phyloP scores from a whole-genome alignment of 148 eudicot genomes.

The Persicaria maculosa region DNA sequence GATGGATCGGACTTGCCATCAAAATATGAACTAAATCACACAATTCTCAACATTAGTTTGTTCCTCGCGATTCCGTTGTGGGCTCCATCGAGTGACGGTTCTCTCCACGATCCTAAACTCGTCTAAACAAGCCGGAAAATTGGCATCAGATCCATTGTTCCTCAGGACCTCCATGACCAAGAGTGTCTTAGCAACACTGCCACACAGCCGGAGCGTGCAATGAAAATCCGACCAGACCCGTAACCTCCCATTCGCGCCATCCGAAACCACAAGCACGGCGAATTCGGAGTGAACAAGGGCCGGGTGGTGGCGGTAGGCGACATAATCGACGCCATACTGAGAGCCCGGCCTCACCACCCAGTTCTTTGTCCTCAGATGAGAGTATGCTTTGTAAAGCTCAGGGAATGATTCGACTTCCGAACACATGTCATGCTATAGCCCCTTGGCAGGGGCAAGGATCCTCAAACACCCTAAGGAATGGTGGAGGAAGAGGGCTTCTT shows the following conservation, averaged over 20 bases:
- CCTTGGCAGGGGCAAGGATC: slow-evolving; percentile 22
- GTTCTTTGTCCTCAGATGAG: slow-evolving; percentile 54
- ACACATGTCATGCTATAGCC: slow-evolving; percentile 52
- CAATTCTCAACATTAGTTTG: slow-evolving; percentile 7
- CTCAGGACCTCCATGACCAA: slow-evolving; percentile 39
- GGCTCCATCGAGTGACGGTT: slow-evolving; percentile 53
- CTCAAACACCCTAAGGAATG: slow-evolving; percentile 46
- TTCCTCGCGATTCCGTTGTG: slow-evolving; percentile 51
- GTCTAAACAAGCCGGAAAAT: slow-evolving; percentile 38
- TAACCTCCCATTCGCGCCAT: slow-evolving; percentile 31
- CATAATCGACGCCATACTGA: slow-evolving; percentile 75
- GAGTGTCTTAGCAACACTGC: slow-evolving; percentile 73
- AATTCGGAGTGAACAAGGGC: slow-evolving; percentile 70
- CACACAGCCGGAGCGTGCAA: slow-evolving; percentile 61
- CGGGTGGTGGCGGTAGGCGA: slow-evolving; percentile 79
- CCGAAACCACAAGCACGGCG: slow-evolving; percentile 55
- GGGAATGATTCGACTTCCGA: slow-evolving; percentile 38
- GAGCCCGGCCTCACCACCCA: slow-evolving; percentile 81
- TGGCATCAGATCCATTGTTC: slow-evolving; percentile 13
- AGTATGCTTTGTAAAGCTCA: slow-evolving; percentile 43
- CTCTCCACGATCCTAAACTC: slow-evolving; percentile 36
- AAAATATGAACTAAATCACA: background rate
- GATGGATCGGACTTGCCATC: too few relatives aligned
- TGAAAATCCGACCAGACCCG: slow-evolving; percentile 73
- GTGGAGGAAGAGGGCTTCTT: slow-evolving; percentile 61